Base-by-base conservation (phyloP, 768 basidiomycete species). In the Collybia sordida region DNA sequence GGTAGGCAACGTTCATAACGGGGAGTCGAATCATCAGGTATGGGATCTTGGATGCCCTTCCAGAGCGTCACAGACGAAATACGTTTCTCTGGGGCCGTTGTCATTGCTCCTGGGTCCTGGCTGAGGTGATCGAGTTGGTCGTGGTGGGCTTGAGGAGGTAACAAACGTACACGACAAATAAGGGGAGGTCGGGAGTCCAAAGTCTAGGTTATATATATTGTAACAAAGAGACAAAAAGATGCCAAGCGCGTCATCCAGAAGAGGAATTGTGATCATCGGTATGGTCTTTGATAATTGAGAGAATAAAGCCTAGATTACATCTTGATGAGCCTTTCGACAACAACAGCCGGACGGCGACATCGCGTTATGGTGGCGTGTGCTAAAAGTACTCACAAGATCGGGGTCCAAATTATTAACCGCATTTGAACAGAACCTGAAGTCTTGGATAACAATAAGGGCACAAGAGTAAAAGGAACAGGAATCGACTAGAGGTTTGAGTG, bases 391-490 rank as follows among this genome's bases (percentile, higher is more conserved):
- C 36, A 46, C 23, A 43, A 43, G 25, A 31, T 27, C 41, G 31
- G 42, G 40, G 6, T 42, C 41, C 31, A 50, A 36, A 34, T 23
- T 40, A 34, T 18, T 49, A 28, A 47, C 48, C 50, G 56, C 37
- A 21, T 45, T 36, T 42, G 43, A 45, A 50, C 46, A 38, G 37
- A 52, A 28, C 48, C 44, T 23, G 35, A n/a, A n/a, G 38, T 37
- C 39, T 49, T 14, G 39, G 39, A 52, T 52, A 57, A 57, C 56
- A 59, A 59, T 56, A 57, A 46, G 23, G 36, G 37, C 49, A 41
- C 52, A 50, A 49, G 12, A 51, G 31, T 31, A 25, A 35, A 53
- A 17, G 27, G 39, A 17, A 50, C 9, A 46, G 39, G 34, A 25
- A 24, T 41, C 19, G 23, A 44, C 18, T 42, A 24, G 6, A 18